Evolutionary conservation across 768 basidiomycete genomes (phyloP), one percentile per base, ranked within the genome.

Genomic region (Mycena epipterygia): DNA sequence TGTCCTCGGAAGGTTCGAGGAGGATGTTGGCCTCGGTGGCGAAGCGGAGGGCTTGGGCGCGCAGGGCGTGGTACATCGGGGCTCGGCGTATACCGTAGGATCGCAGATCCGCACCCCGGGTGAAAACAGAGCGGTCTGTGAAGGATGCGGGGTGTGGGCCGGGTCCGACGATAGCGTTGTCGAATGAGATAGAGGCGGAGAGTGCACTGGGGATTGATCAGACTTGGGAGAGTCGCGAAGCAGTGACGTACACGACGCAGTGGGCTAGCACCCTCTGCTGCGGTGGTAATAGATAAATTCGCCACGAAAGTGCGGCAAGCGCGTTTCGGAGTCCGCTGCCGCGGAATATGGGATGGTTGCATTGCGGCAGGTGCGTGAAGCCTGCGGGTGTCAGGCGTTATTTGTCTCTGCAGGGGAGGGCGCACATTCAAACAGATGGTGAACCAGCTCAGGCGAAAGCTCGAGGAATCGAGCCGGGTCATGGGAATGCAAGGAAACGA

Each of bases 381-480:
- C 59, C 66, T 67, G 5, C n/a, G n/a, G n/a, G n/a, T n/a, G 39
- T 2, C 6, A 8, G 27, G 11, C 4, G 44, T 56, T 17, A 55
- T 4, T 16, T n/a, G n/a, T n/a, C n/a, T n/a, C n/a, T n/a, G n/a
- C n/a, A n/a, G n/a, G n/a, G n/a, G n/a, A n/a, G n/a, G n/a, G 14
- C 58, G 30, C 32, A 64, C 68, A 57, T 57, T 58, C 61, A 27
- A 64, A 58, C 1, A 63, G 41, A 64, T 69, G 61, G 23, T 33
- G 56, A 0, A 69, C 62, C 5, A 69, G 62, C 32, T 69, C 61
- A 16, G 68, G 46, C 2, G 61, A 35, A 63, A 69, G 62, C 4
- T 64, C 48, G n/a, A 41, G 41, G 23, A 19, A 14, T 25, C 3
- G 46, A 25, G 21, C 21, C n/a, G 29, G 27, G 0, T 57, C 30